Conservation (phyloP, 306 rosid genomes). For the Quercus bicolor region DNA sequence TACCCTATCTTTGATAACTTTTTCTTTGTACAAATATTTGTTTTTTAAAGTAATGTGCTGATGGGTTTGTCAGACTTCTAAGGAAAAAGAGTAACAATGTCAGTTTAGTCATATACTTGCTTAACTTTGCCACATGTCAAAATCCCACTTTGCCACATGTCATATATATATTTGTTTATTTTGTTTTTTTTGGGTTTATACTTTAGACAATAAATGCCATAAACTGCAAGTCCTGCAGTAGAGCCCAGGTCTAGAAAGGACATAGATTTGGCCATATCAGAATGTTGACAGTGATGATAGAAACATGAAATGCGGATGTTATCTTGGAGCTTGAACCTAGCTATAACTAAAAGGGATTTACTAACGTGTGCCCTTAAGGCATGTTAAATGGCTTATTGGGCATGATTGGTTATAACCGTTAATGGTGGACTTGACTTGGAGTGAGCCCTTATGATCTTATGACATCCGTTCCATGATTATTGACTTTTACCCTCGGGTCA, state of each 20-base stretch:
- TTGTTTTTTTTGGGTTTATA: background rate
- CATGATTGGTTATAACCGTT: background rate
- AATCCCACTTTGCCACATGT: background rate
- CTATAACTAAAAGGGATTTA: too few relatives aligned
- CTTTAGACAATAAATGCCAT: background rate
- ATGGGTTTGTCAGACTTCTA: background rate
- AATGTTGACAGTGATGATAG: background rate
- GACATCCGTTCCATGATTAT: too few relatives aligned
- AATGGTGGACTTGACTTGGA: background rate
- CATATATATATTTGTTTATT: background rate
- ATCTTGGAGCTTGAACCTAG: too few relatives aligned
- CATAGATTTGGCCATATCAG: background rate
- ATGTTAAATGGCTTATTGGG: too few relatives aligned
- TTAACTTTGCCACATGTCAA: background rate
- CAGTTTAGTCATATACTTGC: constrained; percentile 6
- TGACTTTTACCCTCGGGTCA: too few relatives aligned
- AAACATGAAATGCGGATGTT: too few relatives aligned
- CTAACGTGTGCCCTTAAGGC: too few relatives aligned
- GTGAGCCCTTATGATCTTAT: background rate
- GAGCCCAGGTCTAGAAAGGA: background rate
- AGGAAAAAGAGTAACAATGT: constrained; percentile 1
- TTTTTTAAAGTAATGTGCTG: background rate
- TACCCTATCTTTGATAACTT: background rate
- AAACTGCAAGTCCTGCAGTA: too few relatives aligned
- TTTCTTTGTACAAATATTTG: background rate